Base-by-base conservation (phyloP, 2,329 filamentous ascomycete species). In the Colletotrichum simmondsii region DNA sequence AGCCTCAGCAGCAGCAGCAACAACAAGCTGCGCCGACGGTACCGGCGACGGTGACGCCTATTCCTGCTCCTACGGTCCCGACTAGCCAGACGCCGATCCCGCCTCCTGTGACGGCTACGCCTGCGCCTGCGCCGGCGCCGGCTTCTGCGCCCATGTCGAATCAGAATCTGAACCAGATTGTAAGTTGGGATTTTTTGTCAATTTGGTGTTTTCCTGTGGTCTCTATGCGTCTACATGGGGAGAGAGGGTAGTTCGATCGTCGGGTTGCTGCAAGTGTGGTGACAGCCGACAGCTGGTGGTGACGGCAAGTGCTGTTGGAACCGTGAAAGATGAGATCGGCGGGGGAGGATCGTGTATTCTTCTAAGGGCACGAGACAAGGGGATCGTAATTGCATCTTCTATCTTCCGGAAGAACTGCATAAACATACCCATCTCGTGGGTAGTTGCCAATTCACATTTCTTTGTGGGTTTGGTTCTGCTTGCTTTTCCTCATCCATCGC, bases 91-190 rank as follows among this genome's bases (percentile, higher is more conserved):
- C 72, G 19, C 72, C 76, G 46, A 73, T 65, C 54, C 72, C 73
- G 8, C 75, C 72, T 30, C 74, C 77, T 57, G 75, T 75, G 35
- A 62, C 76, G 30, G 37, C 62, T 16, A 58, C 74, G 24, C 58
- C 71, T 46, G 71, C 65, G 22, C 73, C 73, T 10, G 37, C 80
- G 75, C 62, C 75, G 32, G 26, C 76, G 72, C 62, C 74, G 76
- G 75, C 75, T 80, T 81, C 77, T 7, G 75, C 77, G 24, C 81
- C 84, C 11, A 92, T 95, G 84, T 95, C 93, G 2, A 95, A 96
- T 75, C 94, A 97, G 78, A 97, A 98, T 80, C 83, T 98, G 1
- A 98, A 98, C 78, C 95, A 98, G 77, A 98, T 98, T 83, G 96
- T 98, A 89, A 89, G 95, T 86, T 35, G 14, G 87, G 58, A 63